Conservation (phyloP, 2,329 filamentous ascomycete genomes). For the Phaeomoniella chlamydospora region DNA sequence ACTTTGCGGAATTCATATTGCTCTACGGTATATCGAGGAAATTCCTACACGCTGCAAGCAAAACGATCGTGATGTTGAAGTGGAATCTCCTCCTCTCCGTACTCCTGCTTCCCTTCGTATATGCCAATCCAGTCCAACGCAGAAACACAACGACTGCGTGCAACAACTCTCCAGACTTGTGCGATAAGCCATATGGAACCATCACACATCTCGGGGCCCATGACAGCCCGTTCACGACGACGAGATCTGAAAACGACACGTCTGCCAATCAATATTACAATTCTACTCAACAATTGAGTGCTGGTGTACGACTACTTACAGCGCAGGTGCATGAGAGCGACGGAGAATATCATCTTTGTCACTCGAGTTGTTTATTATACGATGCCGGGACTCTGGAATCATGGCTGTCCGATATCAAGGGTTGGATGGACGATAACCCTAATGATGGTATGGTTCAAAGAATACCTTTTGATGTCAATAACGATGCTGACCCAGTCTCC, state of each 20-base stretch:
- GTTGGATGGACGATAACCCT: slow-evolving; percentile 55
- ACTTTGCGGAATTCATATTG: too few species aligned
- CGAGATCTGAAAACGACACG: slow-evolving; percentile 42
- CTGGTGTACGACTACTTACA: slow-evolving; percentile 57
- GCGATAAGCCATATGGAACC: slow-evolving; percentile 55
- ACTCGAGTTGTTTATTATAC: slow-evolving; percentile 50
- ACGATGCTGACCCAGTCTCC: not conserved
- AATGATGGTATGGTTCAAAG: slow-evolving; percentile 44
- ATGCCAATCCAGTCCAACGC: not conserved
- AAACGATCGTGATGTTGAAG: too few species aligned
- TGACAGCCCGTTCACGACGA: slow-evolving; percentile 57
- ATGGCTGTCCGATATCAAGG: slow-evolving; percentile 51
- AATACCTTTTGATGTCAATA: not conserved
- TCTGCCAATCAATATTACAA: slow-evolving; percentile 60
- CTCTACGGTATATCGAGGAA: too few species aligned
- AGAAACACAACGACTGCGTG: slow-evolving; percentile 37
- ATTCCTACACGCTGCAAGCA: too few species aligned
- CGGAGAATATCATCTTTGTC: slow-evolving; percentile 52
- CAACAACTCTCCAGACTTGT: slow-evolving; percentile 69
- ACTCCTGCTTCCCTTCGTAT: not conserved
- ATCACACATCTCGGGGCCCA: slow-evolving; percentile 69
- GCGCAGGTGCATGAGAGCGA: slow-evolving; percentile 54
- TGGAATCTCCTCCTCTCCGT: not conserved
- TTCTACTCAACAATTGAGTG: slow-evolving; percentile 53
- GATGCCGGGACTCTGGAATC: slow-evolving; percentile 51